Base-by-base conservation (phyloP, 2,329 filamentous ascomycete genomes). In the Aspergillus udagawae region DNA sequence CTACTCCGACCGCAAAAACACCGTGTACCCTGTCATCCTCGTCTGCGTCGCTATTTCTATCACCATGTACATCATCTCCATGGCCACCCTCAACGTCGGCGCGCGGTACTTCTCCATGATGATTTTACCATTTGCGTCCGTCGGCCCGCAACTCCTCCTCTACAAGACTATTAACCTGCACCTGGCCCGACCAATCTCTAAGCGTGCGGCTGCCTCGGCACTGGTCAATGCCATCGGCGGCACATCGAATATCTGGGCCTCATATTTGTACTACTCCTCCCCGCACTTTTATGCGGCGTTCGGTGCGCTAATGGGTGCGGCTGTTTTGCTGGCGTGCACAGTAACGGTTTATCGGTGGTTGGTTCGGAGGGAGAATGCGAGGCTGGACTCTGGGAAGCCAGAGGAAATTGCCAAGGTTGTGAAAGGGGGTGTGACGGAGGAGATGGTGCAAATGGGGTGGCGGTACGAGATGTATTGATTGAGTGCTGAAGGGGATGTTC, bases 31-130 rank as follows among this genome's bases (percentile, higher is more conserved):
- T 4, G 2, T 29, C 28, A 29, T 29, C 28, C 28, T 10, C 28
- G 28, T 29, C 28, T 29, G 28, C 8, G 28, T 10, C 28, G 28
- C 28, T 4, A 29, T 29, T 57, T 66, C 74, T 0, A 62, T 71
- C 3, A 57, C 60, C 42, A 74, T 73, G 66, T 77, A 76, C 54
- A 71, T 77, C 49, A 75, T 77, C 27, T 65, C 70, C 0, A 68
- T 77, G 60, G 56, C 70, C 0, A 77, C 73, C 2, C 55, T 68
- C 7, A 76, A 75, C 53, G 60, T 72, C 3, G 73, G 71, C 2
- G 74, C 74, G 0, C 74, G 76, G 0, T 78, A 78, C 56, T 77
- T 78, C 57, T 65, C 74, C 50, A 76, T 78, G 72, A 73, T 78
- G 67, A 68, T 78, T 9, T 58, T 79, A 17, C 75, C 72, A 0